Percentiles rank a stretch among this genome's conserved stretches.
Conservation (phyloP, 139 green algal genomes). For the Deuterostichococcus epilithicus region DNA sequence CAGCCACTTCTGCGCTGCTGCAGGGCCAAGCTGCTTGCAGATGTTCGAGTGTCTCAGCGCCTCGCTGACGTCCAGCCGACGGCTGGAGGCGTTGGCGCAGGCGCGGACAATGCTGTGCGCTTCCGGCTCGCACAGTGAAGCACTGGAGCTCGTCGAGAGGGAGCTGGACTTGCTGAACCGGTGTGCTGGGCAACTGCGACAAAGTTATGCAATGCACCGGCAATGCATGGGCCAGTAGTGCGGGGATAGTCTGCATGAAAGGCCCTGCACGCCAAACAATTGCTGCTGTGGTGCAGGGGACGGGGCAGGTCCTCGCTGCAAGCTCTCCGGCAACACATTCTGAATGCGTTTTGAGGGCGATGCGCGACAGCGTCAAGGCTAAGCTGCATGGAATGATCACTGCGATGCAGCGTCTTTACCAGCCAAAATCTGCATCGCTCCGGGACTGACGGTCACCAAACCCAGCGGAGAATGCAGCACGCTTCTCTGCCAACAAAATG, state of each 20-base stretch:
- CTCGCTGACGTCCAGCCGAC: slow-evolving; percentile 63
- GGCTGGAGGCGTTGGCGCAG: slow-evolving; percentile 83
- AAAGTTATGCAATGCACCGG: neutral
- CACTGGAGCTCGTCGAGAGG: slow-evolving; percentile 78
- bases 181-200: neutral
- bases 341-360: neutral
- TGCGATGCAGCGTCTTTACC: too few species aligned
- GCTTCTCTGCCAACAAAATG: neutral
- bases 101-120: slow-evolving; percentile 82
- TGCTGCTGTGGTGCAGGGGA: neutral
- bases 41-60: slow-evolving; percentile 67
- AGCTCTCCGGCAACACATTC: neutral
- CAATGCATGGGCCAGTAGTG: too few species aligned
- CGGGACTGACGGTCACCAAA: too few species aligned
- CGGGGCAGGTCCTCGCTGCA: neutral
- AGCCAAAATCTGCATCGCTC: too few species aligned
- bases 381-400: too few species aligned
- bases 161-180: slow-evolving; percentile 84
- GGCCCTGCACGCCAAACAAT: too few species aligned
- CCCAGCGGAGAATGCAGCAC: too few species aligned
- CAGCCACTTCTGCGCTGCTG: neutral
- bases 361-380: too few species aligned
- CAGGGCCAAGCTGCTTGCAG: slow-evolving; percentile 71
- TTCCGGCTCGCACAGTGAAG: slow-evolving; percentile 80
- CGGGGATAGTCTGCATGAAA: too few species aligned